A percentile compares a stretch with the other conserved stretches of the same genome.
Evolutionary conservation across 2,329 filamentous ascomycete genomes (phyloP).

Genomic region (Pseudogymnoascus sp.): DNA sequence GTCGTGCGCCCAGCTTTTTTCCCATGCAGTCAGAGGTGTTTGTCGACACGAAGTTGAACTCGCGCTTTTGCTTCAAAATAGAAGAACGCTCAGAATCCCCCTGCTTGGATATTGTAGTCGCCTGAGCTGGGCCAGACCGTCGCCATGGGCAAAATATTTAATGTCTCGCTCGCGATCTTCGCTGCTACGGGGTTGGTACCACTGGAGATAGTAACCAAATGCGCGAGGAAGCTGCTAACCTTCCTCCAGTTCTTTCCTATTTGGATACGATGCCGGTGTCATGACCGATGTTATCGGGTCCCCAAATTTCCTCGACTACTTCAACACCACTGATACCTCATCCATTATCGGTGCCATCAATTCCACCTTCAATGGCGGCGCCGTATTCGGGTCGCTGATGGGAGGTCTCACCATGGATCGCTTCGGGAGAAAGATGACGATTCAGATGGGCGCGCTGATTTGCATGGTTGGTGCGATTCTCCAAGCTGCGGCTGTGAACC

Average conservation of each 20-base stretch:
- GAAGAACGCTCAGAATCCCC: neutral
- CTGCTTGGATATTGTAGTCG: neutral
- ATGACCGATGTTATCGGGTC: constrained; percentile 30
- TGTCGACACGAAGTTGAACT: neutral
- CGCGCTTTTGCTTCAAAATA: neutral
- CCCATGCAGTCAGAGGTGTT: constrained; percentile 3
- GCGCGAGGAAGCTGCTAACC: neutral
- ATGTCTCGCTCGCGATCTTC: constrained; percentile 37
- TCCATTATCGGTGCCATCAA: constrained; percentile 48
- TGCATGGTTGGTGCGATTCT: constrained; percentile 54
- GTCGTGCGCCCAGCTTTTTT: neutral
- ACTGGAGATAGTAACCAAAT: neutral
- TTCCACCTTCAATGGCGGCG: constrained; percentile 59
- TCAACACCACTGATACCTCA: constrained; percentile 31
- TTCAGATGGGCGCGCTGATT: constrained; percentile 48
- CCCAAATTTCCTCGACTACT: constrained; percentile 24
- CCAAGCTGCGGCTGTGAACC: constrained; percentile 48
- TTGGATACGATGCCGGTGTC: constrained; percentile 33
- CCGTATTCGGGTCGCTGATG: constrained; percentile 35
- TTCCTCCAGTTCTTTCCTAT: constrained; percentile 34
- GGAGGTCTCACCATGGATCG: constrained; percentile 49
- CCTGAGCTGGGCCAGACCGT: constrained; percentile 4
- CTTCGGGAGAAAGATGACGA: constrained; percentile 53
- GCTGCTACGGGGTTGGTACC: constrained; percentile 33
- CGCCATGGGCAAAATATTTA: constrained; percentile 38